A percentile compares a stretch with the other conserved stretches of the same genome.
Evolutionary conservation across 352 stramenopile genomes (phyloP).

Genomic region (Bremia lactucae): DNA sequence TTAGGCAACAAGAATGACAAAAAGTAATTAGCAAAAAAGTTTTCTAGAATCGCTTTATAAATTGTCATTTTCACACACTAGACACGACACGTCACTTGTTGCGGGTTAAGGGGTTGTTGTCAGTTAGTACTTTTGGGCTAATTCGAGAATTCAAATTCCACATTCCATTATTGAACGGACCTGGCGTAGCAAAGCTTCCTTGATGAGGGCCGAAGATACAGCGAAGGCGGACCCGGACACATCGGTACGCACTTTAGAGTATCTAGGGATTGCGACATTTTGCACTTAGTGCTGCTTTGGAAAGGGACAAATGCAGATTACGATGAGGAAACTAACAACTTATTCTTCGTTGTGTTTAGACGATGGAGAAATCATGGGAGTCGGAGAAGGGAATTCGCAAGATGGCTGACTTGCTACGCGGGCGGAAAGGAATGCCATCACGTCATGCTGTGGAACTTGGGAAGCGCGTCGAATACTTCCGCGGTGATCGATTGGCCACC

Average conservation of each 20-base stretch:
- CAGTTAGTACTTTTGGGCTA: slow-evolving; percentile 20
- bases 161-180: slow-evolving; percentile 22
- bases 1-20: not conserved
- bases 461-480: slow-evolving; percentile 89
- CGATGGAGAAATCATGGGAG: slow-evolving; percentile 51
- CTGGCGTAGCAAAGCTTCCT: slow-evolving; percentile 15
- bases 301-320: slow-evolving; percentile 2
- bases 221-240: slow-evolving; percentile 11
- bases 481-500: slow-evolving; percentile 73
- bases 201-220: slow-evolving; percentile 19
- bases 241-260: slow-evolving; percentile 10
- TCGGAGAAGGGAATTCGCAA: slow-evolving; percentile 63
- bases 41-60: not conserved
- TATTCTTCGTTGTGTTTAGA: slow-evolving; percentile 12
- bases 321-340: slow-evolving; percentile 7
- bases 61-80: slow-evolving; percentile 6
- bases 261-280: too few species aligned
- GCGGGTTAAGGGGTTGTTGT: slow-evolving; percentile 17
- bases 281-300: not conserved
- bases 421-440: slow-evolving; percentile 80
- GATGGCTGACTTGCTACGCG: slow-evolving; percentile 76
- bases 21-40: not conserved
- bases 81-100: slow-evolving; percentile 37
- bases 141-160: slow-evolving; percentile 7
- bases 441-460: slow-evolving; percentile 84